Evolutionary conservation across 352 stramenopile species (phyloP), one percentile per base, ranked within the genome.

Genomic region (Phytophthora sp.): DNA sequence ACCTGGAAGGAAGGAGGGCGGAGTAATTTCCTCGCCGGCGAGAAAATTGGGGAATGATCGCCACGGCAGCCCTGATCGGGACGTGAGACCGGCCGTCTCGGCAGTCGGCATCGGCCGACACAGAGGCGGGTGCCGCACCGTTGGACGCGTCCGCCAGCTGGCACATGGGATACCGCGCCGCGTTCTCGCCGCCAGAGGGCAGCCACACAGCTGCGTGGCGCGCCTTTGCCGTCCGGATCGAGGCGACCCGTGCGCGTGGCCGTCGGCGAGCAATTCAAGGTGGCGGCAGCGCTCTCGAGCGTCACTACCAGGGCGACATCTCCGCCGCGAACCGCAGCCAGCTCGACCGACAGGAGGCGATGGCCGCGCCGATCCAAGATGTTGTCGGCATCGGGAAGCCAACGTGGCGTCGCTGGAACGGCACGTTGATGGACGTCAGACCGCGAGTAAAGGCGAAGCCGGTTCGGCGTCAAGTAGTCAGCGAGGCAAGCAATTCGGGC

Each of bases 1-100:
- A 37, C 37, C 44, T 63, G 44, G 32, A 58, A 13, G 34, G 15
- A 21, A 38, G 24, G 24, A n/a, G 3, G 26, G 24, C 20, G 24
- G 23, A 37, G 50, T 72, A 72, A 72, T 68, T 59, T 68, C 44
- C 63, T 72, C 58, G 38, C 20, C 20, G 50, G 41, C 56, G 57
- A 72, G 57, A 64, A 68, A 72, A 72, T 73, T 73, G 46, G 46
- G 32, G 46, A 73, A 73, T 73, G 62, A 21, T 28, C 39, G 31
- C 31, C 52, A 60, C 23, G 9, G 30, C 42, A 44, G 35, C 27
- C 37, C 45, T 57, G 55, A 58, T 50, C 59, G 30, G 53, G 15
- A 57, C 61, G 24, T 69, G 60, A 69, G 61, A 65, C 61, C 45
- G 54, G 45, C 51, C 32, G 30, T 67, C 59, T 62, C 49, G 54